Evolutionary conservation across 1,139 yeast genomes (phyloP), one percentile per base, ranked within the genome.

Genomic region (Lodderomyces elongisporus): DNA sequence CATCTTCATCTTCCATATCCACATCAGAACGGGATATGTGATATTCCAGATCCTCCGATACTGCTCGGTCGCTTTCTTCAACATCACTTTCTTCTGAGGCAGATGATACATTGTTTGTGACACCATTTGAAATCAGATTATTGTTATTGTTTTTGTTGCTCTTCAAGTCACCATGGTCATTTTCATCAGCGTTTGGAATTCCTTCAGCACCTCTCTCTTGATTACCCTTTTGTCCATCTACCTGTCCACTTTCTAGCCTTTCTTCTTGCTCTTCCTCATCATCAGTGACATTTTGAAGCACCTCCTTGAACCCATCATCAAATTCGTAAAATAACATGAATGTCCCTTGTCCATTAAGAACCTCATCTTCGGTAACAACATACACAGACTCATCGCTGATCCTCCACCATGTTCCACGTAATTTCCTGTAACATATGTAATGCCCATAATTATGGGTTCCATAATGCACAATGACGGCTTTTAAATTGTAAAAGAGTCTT

Each of bases 391-490:
- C 95, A 56, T 89, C 97, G 48, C 94, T 82, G 16, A 88, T 79
- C 54, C 95, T 74, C 95, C 96, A 88, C 96, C 97, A 89, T 9
- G 78, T 70, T 1, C 93, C 94, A 47, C 93, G 71, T 38, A 67
- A 71, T 47, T 77, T 80, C 48, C 96, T 75, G 60, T 74, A 89
- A 33, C 94, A 85, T 39, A 89, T 85, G 54, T 89, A 89, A 55
- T 89, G 97, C 14, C 97, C 97, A 54, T 87, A 89, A 51, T 89
- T 87, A 49, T 89, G 96, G 3, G 95, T 84, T 32, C 97, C 97
- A 52, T 80, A 88, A 55, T 89, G 97, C 1, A 89, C 79, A 32
- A 89, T 84, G 1, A 85, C 93, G 1, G 96, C 87, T 49, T 83
- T 84, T 39, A 89, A 68, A 31, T 77, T 69, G 52, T 89, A 89